Base-by-base conservation (phyloP, 2,329 filamentous ascomycete genomes). In the Ilyonectria destructans region DNA sequence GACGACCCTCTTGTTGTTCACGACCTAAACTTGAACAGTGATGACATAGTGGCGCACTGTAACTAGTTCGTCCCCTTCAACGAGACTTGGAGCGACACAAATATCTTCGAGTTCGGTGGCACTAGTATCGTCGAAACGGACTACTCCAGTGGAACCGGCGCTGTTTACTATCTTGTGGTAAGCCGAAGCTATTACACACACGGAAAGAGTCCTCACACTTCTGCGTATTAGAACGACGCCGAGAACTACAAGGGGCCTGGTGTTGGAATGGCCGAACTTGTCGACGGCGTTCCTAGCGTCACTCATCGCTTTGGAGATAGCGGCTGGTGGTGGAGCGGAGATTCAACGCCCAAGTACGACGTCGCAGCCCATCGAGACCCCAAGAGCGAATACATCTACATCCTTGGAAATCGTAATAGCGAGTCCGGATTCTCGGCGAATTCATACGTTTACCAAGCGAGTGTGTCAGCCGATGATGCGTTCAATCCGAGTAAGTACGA, bases 41-140 rank as follows among this genome's bases (percentile, higher is more conserved):
- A 82, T 5, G 54, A 71, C 4, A 70, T 70, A 0, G 69, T 74
- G 8, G 62, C 71, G 8, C 75, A 82, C 33, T 81, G 82, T 62
- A 71, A 74, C 40, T 81, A 82, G 67, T 78, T 83, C 3, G 73
- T 82, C 8, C 81, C 80, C 0, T 82, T 77, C 23, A 78, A 80
- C 33, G 71, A 74, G n/a, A 72, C 69, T 0, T 82, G 80, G 81
- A 80, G 78, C 1, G 81, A 84, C 69, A 79, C 73, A 2, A 78
- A 75, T 23, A 69, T 67, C 2, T 77, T 76, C 26, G 81, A 81
- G 0, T 83, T 83, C 48, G 82, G 82, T 1, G 82, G 82, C 2
- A 83, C 81, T 1, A 81, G 80, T n/a, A 62, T 83, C 6, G 77
- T 79, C 0, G 82, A 83, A 72, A 78, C 76, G 2, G 76, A 81